Evolutionary conservation across 345 rosid species (phyloP).

Genomic region (Lumnitzera littorea): DNA sequence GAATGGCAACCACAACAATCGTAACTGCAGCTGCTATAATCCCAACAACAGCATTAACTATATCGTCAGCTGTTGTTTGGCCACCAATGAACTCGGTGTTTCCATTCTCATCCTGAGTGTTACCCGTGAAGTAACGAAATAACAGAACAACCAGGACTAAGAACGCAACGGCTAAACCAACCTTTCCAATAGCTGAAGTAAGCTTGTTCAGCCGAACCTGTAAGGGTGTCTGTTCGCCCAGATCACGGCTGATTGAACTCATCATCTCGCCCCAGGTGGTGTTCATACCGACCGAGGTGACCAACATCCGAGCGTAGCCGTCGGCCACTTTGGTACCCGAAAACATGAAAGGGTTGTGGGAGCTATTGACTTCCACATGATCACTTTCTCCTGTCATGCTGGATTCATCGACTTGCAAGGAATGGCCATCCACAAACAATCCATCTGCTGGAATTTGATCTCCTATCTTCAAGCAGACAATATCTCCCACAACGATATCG

Average conservation of each 20-base stretch:
- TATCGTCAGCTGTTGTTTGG: constrained; percentile 36
- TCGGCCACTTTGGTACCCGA: constrained; percentile 54
- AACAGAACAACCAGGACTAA: constrained; percentile 53
- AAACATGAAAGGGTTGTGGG: constrained; percentile 41
- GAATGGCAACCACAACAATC: constrained; percentile 80
- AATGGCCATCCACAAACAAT: constrained; percentile 37
- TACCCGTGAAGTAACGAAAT: constrained; percentile 67
- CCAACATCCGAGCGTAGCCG: constrained; percentile 54
- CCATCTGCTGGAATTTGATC: constrained; percentile 74
- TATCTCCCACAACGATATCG: constrained; percentile 63
- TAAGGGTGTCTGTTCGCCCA: constrained; percentile 52
- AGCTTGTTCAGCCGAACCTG: constrained; percentile 60
- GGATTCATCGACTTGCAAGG: constrained; percentile 50
- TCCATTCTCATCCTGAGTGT: constrained; percentile 45
- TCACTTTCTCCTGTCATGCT: constrained; percentile 65
- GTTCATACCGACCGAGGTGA: constrained; percentile 66
- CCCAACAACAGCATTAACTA: constrained; percentile 43
- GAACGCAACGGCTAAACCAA: constrained; percentile 54
- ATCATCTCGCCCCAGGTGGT: constrained; percentile 75
- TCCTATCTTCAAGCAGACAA: constrained; percentile 48
- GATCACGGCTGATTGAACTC: constrained; percentile 44
- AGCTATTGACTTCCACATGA: constrained; percentile 25
- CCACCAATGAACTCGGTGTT: constrained; percentile 33
- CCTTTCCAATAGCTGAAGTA: constrained; percentile 53
- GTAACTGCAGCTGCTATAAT: constrained; percentile 72